Evolutionary conservation across 2,329 filamentous ascomycete genomes (phyloP).

Genomic region (Venturia effusa): DNA sequence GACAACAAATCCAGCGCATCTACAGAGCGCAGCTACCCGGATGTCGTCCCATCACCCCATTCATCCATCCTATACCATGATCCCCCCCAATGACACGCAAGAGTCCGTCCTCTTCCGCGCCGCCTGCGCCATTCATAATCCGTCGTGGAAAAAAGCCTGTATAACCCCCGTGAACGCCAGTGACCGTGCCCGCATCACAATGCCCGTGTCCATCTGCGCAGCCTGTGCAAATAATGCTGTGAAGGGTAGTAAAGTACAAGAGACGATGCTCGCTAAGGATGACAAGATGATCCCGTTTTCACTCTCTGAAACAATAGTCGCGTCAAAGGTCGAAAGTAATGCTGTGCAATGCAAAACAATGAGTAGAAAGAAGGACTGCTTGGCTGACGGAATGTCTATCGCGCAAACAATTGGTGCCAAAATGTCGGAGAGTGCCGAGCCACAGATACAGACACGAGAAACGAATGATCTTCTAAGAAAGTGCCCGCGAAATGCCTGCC

Average conservation of each 20-base stretch:
- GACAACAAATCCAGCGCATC: neutral
- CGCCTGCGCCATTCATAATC: constrained; percentile 1
- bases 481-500: neutral
- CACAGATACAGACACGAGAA: neutral
- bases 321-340: neutral
- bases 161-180: neutral
- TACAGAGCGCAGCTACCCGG: neutral
- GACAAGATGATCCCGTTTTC: neutral
- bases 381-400: neutral
- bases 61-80: neutral
- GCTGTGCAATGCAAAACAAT: constrained; percentile 2
- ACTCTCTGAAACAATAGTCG: neutral
- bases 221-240: neutral
- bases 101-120: neutral
- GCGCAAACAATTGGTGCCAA: neutral
- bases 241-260: neutral
- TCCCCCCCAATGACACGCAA: neutral
- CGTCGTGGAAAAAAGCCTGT: neutral
- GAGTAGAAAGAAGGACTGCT: neutral
- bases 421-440: neutral
- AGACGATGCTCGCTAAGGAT: constrained; percentile 1
- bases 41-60: neutral
- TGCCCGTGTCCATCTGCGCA: neutral
- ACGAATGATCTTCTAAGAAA: constrained; percentile 1
- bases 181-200: neutral